Conservation (phyloP, 768 basidiomycete species). For the Hemileccinum rubropunctum region DNA sequence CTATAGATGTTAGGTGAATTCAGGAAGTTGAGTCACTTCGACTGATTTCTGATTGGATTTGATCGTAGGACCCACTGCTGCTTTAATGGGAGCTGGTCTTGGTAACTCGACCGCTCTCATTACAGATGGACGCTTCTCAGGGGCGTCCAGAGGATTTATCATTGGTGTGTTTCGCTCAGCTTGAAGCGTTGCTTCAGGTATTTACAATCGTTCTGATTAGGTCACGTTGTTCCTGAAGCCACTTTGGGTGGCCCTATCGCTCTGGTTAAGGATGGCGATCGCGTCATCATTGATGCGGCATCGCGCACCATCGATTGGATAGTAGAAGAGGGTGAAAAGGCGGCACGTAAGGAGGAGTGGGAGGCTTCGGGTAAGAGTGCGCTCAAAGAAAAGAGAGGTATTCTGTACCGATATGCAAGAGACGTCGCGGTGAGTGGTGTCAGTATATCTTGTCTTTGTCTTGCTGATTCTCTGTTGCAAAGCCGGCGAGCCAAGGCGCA, state of each 20-base stretch:
- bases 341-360: slow-evolving; percentile 62
- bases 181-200: slow-evolving; percentile 28
- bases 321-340: slow-evolving; percentile 65
- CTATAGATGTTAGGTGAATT: slow-evolving; percentile 44
- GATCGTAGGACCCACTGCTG: slow-evolving; percentile 66
- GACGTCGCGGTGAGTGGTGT: slow-evolving; percentile 75
- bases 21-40: background rate
- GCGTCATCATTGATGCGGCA: slow-evolving; percentile 69
- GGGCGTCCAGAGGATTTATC: slow-evolving; percentile 69
- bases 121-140: slow-evolving; percentile 89
- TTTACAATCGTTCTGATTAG: slow-evolving; percentile 39
- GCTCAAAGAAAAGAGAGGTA: slow-evolving; percentile 68
- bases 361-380: slow-evolving; percentile 59
- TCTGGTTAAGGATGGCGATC: slow-evolving; percentile 80
- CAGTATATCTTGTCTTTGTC: background rate
- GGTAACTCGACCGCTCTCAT: slow-evolving; percentile 76
- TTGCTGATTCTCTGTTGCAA: slow-evolving; percentile 7
- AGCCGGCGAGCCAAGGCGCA: slow-evolving; percentile 83
- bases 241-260: slow-evolving; percentile 85
- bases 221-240: slow-evolving; percentile 64
- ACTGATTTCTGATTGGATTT: slow-evolving; percentile 4
- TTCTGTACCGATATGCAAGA: slow-evolving; percentile 77
- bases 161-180: slow-evolving; percentile 38
- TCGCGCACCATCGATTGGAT: slow-evolving; percentile 68
- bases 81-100: slow-evolving; percentile 82